A percentile compares a stretch with the other conserved stretches of the same genome.
These are phyloP conservation scores for Pneumocystis murina DNA, from an alignment of 1,139 yeast genomes.

Conservation along the genomic window DNA sequence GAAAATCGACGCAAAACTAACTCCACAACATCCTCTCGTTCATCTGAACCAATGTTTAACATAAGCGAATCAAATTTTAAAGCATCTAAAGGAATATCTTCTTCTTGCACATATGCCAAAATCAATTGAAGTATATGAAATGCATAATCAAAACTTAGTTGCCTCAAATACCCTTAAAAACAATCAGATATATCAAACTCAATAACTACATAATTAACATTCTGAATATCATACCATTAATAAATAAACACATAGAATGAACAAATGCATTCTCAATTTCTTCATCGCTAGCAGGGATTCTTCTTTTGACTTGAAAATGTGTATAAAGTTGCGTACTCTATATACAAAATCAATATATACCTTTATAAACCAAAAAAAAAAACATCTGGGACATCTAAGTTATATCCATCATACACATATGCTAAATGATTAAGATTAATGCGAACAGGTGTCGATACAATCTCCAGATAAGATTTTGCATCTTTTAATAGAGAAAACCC, in stretches of 20 bases:
- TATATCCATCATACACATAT: neutral
- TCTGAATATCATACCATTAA: neutral
- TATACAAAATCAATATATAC: neutral
- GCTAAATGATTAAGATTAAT: neutral
- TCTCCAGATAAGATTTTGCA: neutral
- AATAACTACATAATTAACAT: too few species aligned
- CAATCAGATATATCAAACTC: neutral
- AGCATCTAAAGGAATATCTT: neutral
- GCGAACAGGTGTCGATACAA: neutral
- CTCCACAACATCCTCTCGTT: neutral
- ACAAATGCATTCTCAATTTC: neutral
- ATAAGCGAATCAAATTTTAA: neutral
- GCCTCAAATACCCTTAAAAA: neutral
- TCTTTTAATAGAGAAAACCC: neutral
- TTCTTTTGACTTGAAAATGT: neutral
- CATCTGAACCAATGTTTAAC: neutral
- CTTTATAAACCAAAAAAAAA: neutral
- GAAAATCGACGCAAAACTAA: neutral
- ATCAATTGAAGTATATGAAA: neutral
- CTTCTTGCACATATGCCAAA: neutral
- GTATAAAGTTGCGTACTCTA: neutral
- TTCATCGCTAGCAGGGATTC: neutral
- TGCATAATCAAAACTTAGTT: neutral
- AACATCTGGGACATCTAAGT: neutral
- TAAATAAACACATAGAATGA: neutral